Conservation (phyloP, 768 basidiomycete species). For the Boletus huronensis region DNA sequence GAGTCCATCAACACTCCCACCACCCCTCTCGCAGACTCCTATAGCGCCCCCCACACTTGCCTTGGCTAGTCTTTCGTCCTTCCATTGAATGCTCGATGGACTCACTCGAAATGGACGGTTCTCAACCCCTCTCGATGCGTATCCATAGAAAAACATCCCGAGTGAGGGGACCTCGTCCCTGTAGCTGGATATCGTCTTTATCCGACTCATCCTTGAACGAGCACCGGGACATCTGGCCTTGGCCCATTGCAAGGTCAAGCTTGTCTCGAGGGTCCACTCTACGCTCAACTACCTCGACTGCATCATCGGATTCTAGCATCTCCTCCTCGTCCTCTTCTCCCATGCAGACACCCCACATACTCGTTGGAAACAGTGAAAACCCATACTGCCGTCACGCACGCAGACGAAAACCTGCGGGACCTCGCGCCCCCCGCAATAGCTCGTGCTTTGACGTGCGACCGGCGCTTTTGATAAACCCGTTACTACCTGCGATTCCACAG, state of each 20-base stretch:
- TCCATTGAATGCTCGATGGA: neutral
- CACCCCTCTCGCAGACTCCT: neutral
- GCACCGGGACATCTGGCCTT: constrained; percentile 18
- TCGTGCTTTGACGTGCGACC: constrained; percentile 8
- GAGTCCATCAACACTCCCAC: constrained; percentile 5
- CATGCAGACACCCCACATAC: neutral
- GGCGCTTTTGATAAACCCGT: constrained; percentile 18
- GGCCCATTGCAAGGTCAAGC: constrained; percentile 4
- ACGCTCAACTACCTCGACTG: constrained; percentile 13
- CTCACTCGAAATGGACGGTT: constrained; percentile 11
- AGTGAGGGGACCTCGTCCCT: constrained; percentile 31
- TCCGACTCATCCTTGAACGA: constrained; percentile 15
- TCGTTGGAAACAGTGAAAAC: constrained; percentile 5
- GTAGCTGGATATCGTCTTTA: constrained; percentile 21
- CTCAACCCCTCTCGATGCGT: constrained; percentile 3
- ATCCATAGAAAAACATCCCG: constrained; percentile 11
- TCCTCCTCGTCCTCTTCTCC: constrained; percentile 15
- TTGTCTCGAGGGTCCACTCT: constrained; percentile 16
- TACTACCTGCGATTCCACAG: constrained; percentile 6
- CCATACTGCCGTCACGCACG: neutral
- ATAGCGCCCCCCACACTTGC: neutral
- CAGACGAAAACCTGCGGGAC: constrained; percentile 26
- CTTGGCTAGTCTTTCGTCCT: neutral
- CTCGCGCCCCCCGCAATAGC: constrained; percentile 21
- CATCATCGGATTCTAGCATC: constrained; percentile 13